Evolutionary conservation across 1,139 yeast species (phyloP).

Genomic region (Pichia kudriavzevii): DNA sequence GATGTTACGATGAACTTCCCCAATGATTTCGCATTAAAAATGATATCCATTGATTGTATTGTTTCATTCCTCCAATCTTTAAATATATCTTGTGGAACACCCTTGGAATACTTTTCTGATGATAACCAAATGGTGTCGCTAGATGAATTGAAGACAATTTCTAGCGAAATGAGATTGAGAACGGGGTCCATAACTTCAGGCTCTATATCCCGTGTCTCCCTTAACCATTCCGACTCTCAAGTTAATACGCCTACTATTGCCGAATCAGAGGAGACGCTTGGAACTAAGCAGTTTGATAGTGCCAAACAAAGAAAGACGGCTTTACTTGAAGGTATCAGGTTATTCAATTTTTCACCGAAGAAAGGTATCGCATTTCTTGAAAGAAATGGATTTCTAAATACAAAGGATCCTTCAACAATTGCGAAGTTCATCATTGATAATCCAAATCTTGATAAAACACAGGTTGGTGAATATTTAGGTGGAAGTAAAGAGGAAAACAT

Average conservation of each 20-base stretch:
- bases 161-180: slow-evolving; percentile 14
- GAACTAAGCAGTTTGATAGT: slow-evolving; percentile 73
- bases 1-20: slow-evolving; percentile 54
- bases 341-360: slow-evolving; percentile 80
- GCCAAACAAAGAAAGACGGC: slow-evolving; percentile 80
- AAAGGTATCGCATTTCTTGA: slow-evolving; percentile 63
- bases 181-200: slow-evolving; percentile 18
- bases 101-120: slow-evolving; percentile 12
- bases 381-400: slow-evolving; percentile 53
- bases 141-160: slow-evolving; percentile 12
- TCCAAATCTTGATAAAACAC: slow-evolving; percentile 67
- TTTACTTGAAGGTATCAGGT: slow-evolving; percentile 65
- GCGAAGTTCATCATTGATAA: slow-evolving; percentile 70
- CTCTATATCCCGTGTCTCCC: slow-evolving; percentile 4
- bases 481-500: slow-evolving; percentile 77
- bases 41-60: slow-evolving; percentile 71
- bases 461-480: slow-evolving; percentile 87
- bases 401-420: slow-evolving; percentile 55
- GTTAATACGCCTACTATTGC: slow-evolving; percentile 6
- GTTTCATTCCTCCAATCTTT: slow-evolving; percentile 79
- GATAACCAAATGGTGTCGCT: not conserved
- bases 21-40: slow-evolving; percentile 74
- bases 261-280: slow-evolving; percentile 45
- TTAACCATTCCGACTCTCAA: slow-evolving; percentile 9
- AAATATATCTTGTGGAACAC: slow-evolving; percentile 75